Evolutionary conservation across 1,284 basidiomycete species (phyloP).

Genomic region (Fomitiporia mediterranea): DNA sequence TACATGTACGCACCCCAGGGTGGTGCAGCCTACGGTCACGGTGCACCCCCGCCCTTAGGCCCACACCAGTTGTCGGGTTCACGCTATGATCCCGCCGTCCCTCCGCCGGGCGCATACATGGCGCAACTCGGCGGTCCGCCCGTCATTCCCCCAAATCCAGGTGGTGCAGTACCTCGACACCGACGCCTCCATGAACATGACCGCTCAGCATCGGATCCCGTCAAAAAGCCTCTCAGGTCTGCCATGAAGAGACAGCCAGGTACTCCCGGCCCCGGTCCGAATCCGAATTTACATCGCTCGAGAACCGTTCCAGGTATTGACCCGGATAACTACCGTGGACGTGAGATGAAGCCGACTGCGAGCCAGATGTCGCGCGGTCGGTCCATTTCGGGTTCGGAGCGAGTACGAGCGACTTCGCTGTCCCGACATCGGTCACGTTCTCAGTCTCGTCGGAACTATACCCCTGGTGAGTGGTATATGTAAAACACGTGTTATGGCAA

Average conservation of each 20-base stretch:
- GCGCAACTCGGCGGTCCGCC: neutral
- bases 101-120: constrained; percentile 9
- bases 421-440: constrained; percentile 31
- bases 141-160: constrained; percentile 7
- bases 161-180: constrained; percentile 1
- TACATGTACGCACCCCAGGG: constrained; percentile 14
- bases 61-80: constrained; percentile 17
- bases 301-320: constrained; percentile 11
- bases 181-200: constrained; percentile 19
- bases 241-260: constrained; percentile 48
- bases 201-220: constrained; percentile 16
- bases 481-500: neutral
- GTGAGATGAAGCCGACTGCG: constrained; percentile 9
- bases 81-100: constrained; percentile 11
- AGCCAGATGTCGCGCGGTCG: constrained; percentile 28
- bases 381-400: constrained; percentile 32
- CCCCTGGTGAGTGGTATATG: constrained; percentile 28
- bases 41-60: neutral
- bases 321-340: constrained; percentile 6
- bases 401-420: constrained; percentile 23
- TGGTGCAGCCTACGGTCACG: neutral
- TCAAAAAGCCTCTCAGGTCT: constrained; percentile 43
- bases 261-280: constrained; percentile 2
- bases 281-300: constrained; percentile 9
- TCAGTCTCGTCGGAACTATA: constrained; percentile 31